Evolutionary conservation across 1,284 basidiomycete genomes (phyloP).

Genomic region (Cutaneotrichosporon dermatis): DNA sequence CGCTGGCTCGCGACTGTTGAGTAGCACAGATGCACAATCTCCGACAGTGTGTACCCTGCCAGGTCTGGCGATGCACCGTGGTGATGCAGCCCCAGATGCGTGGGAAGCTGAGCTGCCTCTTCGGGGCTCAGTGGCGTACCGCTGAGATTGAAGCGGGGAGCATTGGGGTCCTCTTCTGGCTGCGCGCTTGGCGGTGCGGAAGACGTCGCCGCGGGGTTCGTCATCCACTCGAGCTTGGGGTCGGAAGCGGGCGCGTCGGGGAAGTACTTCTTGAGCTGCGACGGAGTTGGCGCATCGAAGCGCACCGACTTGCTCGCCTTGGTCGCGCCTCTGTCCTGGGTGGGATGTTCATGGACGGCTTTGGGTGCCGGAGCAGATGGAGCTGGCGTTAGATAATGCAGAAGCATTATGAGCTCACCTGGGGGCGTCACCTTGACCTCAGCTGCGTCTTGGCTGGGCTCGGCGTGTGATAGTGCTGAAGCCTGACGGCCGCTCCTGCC

Average conservation of each 20-base stretch:
- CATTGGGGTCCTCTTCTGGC: conserved; percentile 5
- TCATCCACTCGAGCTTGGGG: conserved; percentile 69
- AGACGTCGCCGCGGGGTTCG: conserved; percentile 44
- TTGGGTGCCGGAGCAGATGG: not conserved
- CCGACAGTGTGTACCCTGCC: conserved; percentile 87
- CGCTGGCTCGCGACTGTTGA: conserved; percentile 81
- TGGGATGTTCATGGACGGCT: not conserved
- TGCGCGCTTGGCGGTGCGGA: conserved; percentile 32
- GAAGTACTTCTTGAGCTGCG: conserved; percentile 82
- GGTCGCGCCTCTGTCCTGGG: not conserved
- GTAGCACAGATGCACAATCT: conserved; percentile 74
- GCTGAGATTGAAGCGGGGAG: conserved; percentile 63
- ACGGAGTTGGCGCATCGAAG: conserved; percentile 51
- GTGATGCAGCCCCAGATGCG: conserved; percentile 83
- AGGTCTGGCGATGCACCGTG: conserved; percentile 65
- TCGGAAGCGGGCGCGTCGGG: conserved; percentile 59
- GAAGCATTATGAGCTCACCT: no score
- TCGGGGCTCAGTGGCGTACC: conserved; percentile 61
- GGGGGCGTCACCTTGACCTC: no score
- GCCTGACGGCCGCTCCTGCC: not conserved
- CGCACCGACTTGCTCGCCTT: conserved; percentile 5
- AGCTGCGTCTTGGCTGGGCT: no score
- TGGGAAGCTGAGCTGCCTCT: conserved; percentile 55
- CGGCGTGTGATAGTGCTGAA: no score
- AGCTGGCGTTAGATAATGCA: no score